Conservation (phyloP, 352 stramenopile species). For the Phytophthora cryptogea region DNA sequence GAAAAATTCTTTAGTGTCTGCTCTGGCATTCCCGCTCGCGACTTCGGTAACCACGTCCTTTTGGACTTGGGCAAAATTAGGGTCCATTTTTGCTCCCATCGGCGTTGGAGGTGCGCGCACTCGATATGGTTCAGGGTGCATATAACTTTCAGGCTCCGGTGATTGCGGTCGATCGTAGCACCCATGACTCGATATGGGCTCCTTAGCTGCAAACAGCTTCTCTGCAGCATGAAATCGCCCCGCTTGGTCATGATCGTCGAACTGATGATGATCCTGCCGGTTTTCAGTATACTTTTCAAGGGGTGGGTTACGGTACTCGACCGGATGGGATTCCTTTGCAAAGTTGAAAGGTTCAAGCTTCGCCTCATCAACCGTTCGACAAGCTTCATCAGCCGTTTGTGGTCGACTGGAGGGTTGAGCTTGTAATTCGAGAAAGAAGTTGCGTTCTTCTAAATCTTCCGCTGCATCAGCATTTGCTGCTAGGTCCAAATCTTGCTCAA, state of each 20-base stretch:
- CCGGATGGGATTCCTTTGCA: background rate
- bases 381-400: conserved; percentile 1
- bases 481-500: conserved; percentile 2
- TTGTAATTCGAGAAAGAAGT: conserved; percentile 1
- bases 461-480: background rate
- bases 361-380: background rate
- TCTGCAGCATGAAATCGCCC: conserved; percentile 38
- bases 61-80: conserved; percentile 9
- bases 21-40: background rate
- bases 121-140: conserved; percentile 4
- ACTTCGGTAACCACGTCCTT: background rate
- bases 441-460: conserved; percentile 4
- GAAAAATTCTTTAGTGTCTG: background rate
- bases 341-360: conserved; percentile 12
- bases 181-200: conserved; percentile 4
- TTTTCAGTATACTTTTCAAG: background rate
- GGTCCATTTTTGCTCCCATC: conserved; percentile 32
- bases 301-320: background rate
- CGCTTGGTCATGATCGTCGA: conserved; percentile 14
- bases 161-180: conserved; percentile 20
- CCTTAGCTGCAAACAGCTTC: conserved; percentile 29
- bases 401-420: background rate
- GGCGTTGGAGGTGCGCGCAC: conserved; percentile 24
- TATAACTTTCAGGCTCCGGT: conserved; percentile 14
- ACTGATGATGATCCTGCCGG: conserved; percentile 6